Conservation (phyloP, 2,329 filamentous ascomycete species). For the Mycosphaerella sp. region DNA sequence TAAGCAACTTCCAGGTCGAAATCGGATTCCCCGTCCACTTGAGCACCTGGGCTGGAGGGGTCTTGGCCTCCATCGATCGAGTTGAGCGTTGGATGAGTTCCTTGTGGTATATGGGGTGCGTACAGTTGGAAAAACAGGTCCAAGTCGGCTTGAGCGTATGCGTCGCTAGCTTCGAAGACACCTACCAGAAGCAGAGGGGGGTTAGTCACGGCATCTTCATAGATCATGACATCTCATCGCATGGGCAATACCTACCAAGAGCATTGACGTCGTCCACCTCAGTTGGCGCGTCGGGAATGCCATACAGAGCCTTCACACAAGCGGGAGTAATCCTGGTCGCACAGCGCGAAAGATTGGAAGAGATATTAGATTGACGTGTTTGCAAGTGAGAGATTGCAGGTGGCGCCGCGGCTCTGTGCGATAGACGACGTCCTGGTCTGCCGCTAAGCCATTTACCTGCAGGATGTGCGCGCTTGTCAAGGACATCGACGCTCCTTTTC, state of each 20-base stretch:
- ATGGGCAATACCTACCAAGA: not conserved
- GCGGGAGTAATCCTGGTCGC: conserved; percentile 34
- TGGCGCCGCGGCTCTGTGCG: not conserved
- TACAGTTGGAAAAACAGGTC: conserved; percentile 37
- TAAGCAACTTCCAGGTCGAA: conserved; percentile 16
- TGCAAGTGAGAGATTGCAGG: not conserved
- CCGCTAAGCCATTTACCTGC: not conserved
- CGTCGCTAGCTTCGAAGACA: conserved; percentile 15
- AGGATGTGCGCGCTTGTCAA: too few relatives aligned
- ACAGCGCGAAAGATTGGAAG: conserved; percentile 17
- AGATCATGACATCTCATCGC: too few relatives aligned
- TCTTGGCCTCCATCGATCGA: conserved; percentile 17
- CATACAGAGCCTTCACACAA: conserved; percentile 41
- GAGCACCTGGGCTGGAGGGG: conserved; percentile 8
- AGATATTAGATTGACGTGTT: conserved; percentile 3
- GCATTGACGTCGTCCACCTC: conserved; percentile 14
- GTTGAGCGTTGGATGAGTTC: conserved; percentile 25
- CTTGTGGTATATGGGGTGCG: conserved; percentile 18
- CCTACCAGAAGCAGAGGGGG: not conserved
- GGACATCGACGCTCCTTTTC: conserved; percentile 9
- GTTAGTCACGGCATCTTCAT: too few relatives aligned
- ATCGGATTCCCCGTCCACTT: conserved; percentile 30
- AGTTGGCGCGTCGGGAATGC: conserved; percentile 29
- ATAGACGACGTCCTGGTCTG: not conserved
- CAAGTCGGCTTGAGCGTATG: conserved; percentile 18